These are phyloP conservation scores for Puya raimondii DNA, from an alignment of 176 grass and related monocot species.

Conservation along the genomic window DNA sequence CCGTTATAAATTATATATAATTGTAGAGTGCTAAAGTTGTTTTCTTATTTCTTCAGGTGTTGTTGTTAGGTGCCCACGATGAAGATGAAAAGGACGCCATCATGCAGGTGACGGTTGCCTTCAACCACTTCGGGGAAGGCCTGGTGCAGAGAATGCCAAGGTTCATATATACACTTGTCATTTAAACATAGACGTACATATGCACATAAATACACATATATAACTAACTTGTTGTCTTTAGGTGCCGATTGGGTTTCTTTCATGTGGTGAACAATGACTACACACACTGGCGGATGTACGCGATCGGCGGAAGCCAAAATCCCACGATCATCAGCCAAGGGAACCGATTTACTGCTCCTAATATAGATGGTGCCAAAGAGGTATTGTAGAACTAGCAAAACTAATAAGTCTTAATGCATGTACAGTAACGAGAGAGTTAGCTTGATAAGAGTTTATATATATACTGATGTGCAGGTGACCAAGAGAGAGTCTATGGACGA, in stretches of 20 bases:
- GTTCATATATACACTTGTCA: not conserved
- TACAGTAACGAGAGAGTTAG: not conserved
- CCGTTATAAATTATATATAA: too few species aligned
- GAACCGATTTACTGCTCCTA: slow-evolving; percentile 49
- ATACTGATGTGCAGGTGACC: slow-evolving; percentile 25
- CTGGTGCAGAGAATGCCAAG: slow-evolving; percentile 85
- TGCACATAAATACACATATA: too few species aligned
- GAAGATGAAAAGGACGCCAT: slow-evolving; percentile 19
- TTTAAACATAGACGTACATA: too few species aligned
- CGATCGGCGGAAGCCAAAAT: slow-evolving; percentile 59
- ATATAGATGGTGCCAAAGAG: slow-evolving; percentile 37
- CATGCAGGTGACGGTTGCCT: slow-evolving; percentile 79
- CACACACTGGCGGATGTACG: slow-evolving; percentile 86
- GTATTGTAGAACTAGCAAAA: not conserved
- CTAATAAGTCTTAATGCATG: too few species aligned
- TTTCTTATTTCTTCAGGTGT: slow-evolving; percentile 23
- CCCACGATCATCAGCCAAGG: slow-evolving; percentile 92
- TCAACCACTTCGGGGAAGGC: slow-evolving; percentile 81
- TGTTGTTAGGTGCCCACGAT: slow-evolving; percentile 82
- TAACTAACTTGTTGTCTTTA: not conserved
- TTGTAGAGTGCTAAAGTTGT: too few species aligned
- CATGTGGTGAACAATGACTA: slow-evolving; percentile 92
- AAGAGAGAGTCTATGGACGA: slow-evolving; percentile 52
- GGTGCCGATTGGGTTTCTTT: slow-evolving; percentile 64
- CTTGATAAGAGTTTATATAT: not conserved